phyloP scores from a whole-genome alignment of 495 filamentous ascomycete genomes.

The Hypoxylon cercidicola region DNA sequence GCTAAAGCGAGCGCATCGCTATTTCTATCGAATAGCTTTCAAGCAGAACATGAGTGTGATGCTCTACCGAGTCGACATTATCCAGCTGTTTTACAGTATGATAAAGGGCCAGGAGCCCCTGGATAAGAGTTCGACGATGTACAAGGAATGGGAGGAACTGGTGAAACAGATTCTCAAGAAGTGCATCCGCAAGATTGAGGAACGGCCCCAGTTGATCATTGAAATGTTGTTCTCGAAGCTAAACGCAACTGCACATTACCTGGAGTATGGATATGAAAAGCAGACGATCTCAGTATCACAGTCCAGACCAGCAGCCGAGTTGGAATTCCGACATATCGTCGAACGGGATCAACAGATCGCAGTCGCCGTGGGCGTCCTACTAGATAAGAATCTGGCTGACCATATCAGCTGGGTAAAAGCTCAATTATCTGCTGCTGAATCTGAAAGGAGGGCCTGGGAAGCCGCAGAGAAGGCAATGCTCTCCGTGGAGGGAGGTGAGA shows the following conservation, averaged over 20 bases:
- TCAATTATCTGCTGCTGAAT: slow-evolving; percentile 70
- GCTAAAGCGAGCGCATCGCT: slow-evolving; percentile 92
- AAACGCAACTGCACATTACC: slow-evolving; percentile 79
- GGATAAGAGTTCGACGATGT: slow-evolving; percentile 69
- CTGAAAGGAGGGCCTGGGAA: slow-evolving; percentile 85
- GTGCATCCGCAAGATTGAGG: slow-evolving; percentile 80
- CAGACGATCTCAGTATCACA: slow-evolving; percentile 70
- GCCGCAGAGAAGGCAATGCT: slow-evolving; percentile 67
- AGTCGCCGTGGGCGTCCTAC: slow-evolving; percentile 78
- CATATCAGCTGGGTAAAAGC: slow-evolving; percentile 84
- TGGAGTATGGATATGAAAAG: slow-evolving; percentile 91
- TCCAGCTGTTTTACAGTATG: slow-evolving; percentile 88
- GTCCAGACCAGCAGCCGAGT: slow-evolving; percentile 70
- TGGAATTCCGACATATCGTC: slow-evolving; percentile 80
- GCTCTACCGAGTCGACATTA: slow-evolving; percentile 89
- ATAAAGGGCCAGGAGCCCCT: slow-evolving; percentile 89
- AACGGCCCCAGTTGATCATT: slow-evolving; percentile 82
- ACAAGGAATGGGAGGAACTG: slow-evolving; percentile 92
- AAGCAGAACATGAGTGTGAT: slow-evolving; percentile 90
- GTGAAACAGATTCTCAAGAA: slow-evolving; percentile 81
- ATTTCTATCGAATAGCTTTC: slow-evolving; percentile 94
- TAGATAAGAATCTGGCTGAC: slow-evolving; percentile 79
- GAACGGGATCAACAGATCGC: slow-evolving; percentile 75
- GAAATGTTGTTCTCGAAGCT: slow-evolving; percentile 97
- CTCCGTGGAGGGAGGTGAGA: slow-evolving; percentile 41